phyloP scores from a whole-genome alignment of 306 rosid species.

The Heteromeles arbutifolia region DNA sequence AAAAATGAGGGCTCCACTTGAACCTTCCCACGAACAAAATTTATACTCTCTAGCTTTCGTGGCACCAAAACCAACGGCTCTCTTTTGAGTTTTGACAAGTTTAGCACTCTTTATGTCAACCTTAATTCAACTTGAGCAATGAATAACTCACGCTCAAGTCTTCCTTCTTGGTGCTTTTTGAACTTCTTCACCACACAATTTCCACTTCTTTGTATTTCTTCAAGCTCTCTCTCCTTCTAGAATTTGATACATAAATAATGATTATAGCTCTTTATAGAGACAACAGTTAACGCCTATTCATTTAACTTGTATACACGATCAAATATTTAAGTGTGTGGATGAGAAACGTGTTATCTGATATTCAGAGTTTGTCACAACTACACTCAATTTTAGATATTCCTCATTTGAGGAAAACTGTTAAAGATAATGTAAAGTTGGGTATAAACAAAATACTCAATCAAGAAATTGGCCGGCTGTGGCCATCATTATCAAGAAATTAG shows the following conservation, averaged over 20 bases:
- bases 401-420: neutral
- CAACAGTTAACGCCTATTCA: no score
- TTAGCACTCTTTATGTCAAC: constrained; percentile 66
- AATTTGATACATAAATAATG: neutral
- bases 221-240: constrained; percentile 66
- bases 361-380: no score
- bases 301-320: no score
- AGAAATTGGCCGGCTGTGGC: neutral
- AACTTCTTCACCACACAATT: constrained; percentile 71
- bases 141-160: constrained; percentile 37
- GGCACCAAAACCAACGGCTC: constrained; percentile 70
- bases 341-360: neutral
- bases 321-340: neutral
- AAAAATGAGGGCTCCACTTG: constrained; percentile 61
- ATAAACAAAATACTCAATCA: neutral
- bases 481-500: neutral
- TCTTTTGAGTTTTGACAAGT: constrained; percentile 50
- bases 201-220: constrained; percentile 59
- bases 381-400: no score
- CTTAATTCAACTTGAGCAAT: constrained; percentile 70
- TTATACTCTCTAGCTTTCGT: constrained; percentile 42
- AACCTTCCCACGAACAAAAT: constrained; percentile 45
- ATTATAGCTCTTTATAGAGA: neutral
- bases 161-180: constrained; percentile 48
- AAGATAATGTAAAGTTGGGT: neutral